phyloP scores from a whole-genome alignment of 495 filamentous ascomycete genomes.

The Halenospora varia region DNA sequence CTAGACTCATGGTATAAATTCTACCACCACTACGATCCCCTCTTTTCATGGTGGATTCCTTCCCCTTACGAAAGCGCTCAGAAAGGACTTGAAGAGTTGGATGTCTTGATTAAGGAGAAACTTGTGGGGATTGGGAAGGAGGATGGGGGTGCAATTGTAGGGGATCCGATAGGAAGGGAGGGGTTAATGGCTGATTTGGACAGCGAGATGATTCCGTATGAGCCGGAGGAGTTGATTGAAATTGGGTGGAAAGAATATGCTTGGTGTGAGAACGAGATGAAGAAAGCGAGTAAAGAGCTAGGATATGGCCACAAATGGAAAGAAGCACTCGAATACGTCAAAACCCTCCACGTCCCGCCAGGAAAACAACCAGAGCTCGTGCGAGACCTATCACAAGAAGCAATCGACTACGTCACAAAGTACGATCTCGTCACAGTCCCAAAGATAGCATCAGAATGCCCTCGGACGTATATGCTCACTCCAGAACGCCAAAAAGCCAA shows the following conservation, averaged over 20 bases:
- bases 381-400: slow-evolving; percentile 35
- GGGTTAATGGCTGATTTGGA: slow-evolving; percentile 38
- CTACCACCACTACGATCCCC: slow-evolving; percentile 33
- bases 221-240: slow-evolving; percentile 44
- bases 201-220: slow-evolving; percentile 41
- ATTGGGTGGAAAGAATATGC: slow-evolving; percentile 40
- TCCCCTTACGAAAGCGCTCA: slow-evolving; percentile 34
- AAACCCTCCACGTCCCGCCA: slow-evolving; percentile 44
- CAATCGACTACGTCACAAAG: slow-evolving; percentile 36
- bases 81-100: slow-evolving; percentile 22
- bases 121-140: slow-evolving; percentile 37
- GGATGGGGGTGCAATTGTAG: slow-evolving; percentile 41
- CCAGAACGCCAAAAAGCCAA: slow-evolving; percentile 42
- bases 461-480: slow-evolving; percentile 49
- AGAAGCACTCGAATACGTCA: slow-evolving; percentile 46
- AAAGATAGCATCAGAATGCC: slow-evolving; percentile 40
- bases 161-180: slow-evolving; percentile 44
- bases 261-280: slow-evolving; percentile 41
- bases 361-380: slow-evolving; percentile 44
- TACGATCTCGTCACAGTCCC: slow-evolving; percentile 49
- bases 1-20: slow-evolving; percentile 20
- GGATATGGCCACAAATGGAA: slow-evolving; percentile 37
- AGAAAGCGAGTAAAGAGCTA: slow-evolving; percentile 32
- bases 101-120: slow-evolving; percentile 30
- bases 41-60: slow-evolving; percentile 47